Evolutionary conservation across 306 rosid genomes (phyloP), one percentile per base, ranked within the genome.

Genomic region (Crotalaria pallida): DNA sequence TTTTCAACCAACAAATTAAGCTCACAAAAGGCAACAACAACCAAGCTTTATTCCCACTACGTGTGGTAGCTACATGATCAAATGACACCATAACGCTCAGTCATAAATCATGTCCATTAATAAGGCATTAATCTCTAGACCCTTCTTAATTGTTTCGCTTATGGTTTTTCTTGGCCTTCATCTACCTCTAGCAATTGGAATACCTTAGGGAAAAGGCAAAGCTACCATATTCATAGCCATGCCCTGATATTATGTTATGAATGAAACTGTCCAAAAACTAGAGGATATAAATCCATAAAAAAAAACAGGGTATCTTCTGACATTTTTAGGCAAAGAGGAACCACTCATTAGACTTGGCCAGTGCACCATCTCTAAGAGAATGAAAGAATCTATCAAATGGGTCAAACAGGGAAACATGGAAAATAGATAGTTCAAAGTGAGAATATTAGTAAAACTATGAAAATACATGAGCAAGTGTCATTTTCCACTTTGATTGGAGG

Each of bases 201-300:
- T n/a, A n/a, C n/a, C n/a, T n/a, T n/a, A n/a, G n/a, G n/a, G n/a
- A 52, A 23, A 79, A 16, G 56, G 62, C 10, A 53, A 67, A 45
- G 50, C 47, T 67, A 31, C 41, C 7, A 26, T 13, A 55, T 48
- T 41, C 49, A 26, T 43, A 51, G 26, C 26, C 67, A 53, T 4
- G 51, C 22, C 71, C 18, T 49, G 16, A 58, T 41, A 10, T 43
- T 60, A 18, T 43, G 49, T 34, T 56, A 23, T 63, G 50, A 38
- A 61, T 34, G 50, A 69, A 57, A 44, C 58, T 8, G 6, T 48
- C 50, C 16, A 47, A 43, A 43, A 47, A 34, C 22, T 27, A 61
- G 60, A 15, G 67, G 21, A 27, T 62, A 49, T 19, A 67, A 67
- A 60, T 33, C 69, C 38, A 47, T 31, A 24, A 17, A 41, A 71